Evolutionary conservation across 495 filamentous ascomycete genomes (phyloP), one percentile per base, ranked within the genome.

Genomic region (Collariella sp.): DNA sequence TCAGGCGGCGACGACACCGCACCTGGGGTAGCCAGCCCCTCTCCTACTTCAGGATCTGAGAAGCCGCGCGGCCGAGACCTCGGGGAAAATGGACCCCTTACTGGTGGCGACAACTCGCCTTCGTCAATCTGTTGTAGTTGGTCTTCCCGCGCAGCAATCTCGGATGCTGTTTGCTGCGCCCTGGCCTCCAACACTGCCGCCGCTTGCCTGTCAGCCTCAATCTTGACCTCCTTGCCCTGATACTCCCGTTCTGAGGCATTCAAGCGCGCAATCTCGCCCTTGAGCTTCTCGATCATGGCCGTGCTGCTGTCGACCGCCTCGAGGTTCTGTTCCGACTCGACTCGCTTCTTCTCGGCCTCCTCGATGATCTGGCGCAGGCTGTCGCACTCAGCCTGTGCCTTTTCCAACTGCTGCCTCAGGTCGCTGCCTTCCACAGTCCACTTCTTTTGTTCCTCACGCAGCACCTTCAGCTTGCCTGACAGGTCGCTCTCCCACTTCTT

Each of bases 401-500:
- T 69, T 39, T 77, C 63, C 4, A 88, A 68, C 34, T 83, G 79
- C 18, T 70, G 67, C 35, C 72, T 72, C 1, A 88, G 69, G 33
- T 62, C 62, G 20, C 75, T 72, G 38, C 76, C 67, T 54, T 86
- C 78, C 1, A 65, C 56, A 13, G 66, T 72, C 83, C 81, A 85
- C 38, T 77, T 77, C 58, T 81, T 84, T 59, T 86, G 81, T 57
- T 88, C 84, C 39, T 87, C 85, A 26, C 78, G 73, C 19, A 88
- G 67, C 1, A 66, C 63, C 33, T 75, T 73, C 46, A 88, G 70
- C 60, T 84, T 85, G 40, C 70, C 67, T 19, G 70, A 77, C 12
- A 88, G 71, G 46, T 86, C 81, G 6, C 69, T 74, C 58, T 89
- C 86, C 77, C 83, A 85, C 64, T 84, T 87, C 70, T 86, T 83